These are phyloP conservation scores for Mangifera indica DNA, from an alignment of 345 rosid genomes.

Conservation along the genomic window DNA sequence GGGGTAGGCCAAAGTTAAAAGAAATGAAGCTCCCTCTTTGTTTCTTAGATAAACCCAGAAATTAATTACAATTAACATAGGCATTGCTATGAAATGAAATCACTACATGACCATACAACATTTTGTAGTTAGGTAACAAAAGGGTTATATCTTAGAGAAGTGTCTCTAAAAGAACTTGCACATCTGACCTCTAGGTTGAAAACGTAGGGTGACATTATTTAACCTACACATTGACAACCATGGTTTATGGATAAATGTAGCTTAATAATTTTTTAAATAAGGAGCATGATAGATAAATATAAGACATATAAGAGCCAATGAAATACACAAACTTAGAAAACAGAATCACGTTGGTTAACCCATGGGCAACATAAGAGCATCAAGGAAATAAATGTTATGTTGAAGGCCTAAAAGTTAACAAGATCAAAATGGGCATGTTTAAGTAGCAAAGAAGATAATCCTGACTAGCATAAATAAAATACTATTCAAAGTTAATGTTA, in stretches of 20 bases:
- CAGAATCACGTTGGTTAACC: background rate
- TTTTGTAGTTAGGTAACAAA: background rate
- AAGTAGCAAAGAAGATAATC: background rate
- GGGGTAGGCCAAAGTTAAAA: no score
- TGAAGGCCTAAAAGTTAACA: background rate
- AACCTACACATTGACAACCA: background rate
- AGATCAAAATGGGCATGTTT: background rate
- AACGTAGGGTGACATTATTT: background rate
- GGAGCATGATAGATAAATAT: background rate
- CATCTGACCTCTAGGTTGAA: background rate
- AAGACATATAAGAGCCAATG: background rate
- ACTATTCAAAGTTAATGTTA: background rate
- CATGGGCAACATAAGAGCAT: background rate
- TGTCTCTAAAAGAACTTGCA: background rate
- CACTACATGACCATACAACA: background rate
- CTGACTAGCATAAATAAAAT: background rate
- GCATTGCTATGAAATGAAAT: background rate
- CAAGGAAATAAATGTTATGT: background rate
- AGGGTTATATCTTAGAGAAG: background rate
- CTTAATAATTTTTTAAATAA: background rate
- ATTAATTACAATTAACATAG: background rate
- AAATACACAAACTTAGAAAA: background rate
- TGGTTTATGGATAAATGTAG: background rate
- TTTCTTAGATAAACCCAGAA: background rate
- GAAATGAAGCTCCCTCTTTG: background rate